A percentile compares a stretch with the other conserved stretches of the same genome.
phyloP scores from a whole-genome alignment of 352 stramenopile species.

The Elongisporangium anandrum region DNA sequence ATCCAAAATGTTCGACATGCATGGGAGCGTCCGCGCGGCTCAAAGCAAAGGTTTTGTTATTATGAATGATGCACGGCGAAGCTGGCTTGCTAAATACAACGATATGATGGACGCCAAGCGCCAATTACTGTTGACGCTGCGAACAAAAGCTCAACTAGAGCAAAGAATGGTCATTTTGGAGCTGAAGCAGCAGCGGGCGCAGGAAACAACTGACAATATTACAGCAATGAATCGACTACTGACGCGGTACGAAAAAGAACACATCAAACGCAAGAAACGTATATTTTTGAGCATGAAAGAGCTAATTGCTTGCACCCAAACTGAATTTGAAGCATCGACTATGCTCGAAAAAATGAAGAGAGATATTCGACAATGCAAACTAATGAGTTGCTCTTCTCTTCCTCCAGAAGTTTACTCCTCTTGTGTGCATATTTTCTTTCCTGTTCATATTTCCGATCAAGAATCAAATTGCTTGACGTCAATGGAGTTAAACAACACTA shows the following conservation, averaged over 20 bases:
- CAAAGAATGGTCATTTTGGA: conserved; percentile 7
- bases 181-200: conserved; percentile 3
- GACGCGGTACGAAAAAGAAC: conserved; percentile 27
- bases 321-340: conserved; percentile 17
- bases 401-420: conserved; percentile 13
- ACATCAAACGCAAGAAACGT: conserved; percentile 24
- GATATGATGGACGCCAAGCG: conserved; percentile 21
- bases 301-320: conserved; percentile 5
- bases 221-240: conserved; percentile 17
- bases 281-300: conserved; percentile 26
- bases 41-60: conserved; percentile 29
- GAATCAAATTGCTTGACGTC: not conserved
- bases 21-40: conserved; percentile 17
- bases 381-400: conserved; percentile 17
- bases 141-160: conserved; percentile 11
- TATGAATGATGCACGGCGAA: conserved; percentile 31
- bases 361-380: conserved; percentile 7
- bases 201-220: conserved; percentile 9
- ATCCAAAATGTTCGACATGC: conserved; percentile 25
- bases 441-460: conserved; percentile 12
- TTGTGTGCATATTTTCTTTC: conserved; percentile 29
- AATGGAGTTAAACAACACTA: conserved; percentile 2
- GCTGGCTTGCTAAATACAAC: conserved; percentile 20
- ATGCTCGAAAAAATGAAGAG: conserved; percentile 9
- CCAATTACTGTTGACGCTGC: conserved; percentile 9